Evolutionary conservation across 2,329 filamentous ascomycete genomes (phyloP), one percentile per base, ranked within the genome.

Genomic region (Fonsecaea pedrosoi): DNA sequence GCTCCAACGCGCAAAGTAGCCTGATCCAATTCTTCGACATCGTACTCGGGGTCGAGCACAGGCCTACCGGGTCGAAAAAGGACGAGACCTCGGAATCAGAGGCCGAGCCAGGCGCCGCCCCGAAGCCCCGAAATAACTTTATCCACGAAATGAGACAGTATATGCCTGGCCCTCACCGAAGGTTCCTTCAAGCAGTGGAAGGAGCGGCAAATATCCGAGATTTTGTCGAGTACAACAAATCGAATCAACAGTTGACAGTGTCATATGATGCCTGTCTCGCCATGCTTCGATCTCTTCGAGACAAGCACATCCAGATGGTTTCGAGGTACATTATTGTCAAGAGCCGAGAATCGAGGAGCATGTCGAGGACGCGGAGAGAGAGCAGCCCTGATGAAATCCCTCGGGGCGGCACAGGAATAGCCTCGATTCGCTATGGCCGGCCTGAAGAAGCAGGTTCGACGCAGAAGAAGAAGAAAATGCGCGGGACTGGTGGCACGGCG

Each of bases 1-100:
- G 95, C 35, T 97, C 93, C 80, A 98, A 99, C 75, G 95, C 95
- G 0, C 95, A 99, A 79, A 96, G 92, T 82, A 97, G 94, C 65
- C 83, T 98, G 67, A 95, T 99, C 69, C 95, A 99, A 74, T 97
- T 98, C 82, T 98, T 98, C 75, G 95, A 99, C 77, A 88, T 98
- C 58, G 89, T 92, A 1, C 87, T 99, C 1, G 93, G 93, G 53
- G 87, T 99, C 60, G 90, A 95, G 76, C 95, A 99, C 78, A 89
- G 91, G 8, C 93, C 94, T 0, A 98, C 95, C 0, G 94, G 94
- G 45, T 87, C 92, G 72, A 90, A 75, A 65, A 64, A 72, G 62
- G 74, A 73, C 62, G 81, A 81, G 55, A 69, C 68, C 8, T 75
- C 79, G 1, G 78, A 81, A 12, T 80, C 82, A 40, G 82, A 82